Evolutionary conservation across 352 stramenopile species (phyloP), one percentile per base, ranked within the genome.

Genomic region (Lagenidium giganteum): DNA sequence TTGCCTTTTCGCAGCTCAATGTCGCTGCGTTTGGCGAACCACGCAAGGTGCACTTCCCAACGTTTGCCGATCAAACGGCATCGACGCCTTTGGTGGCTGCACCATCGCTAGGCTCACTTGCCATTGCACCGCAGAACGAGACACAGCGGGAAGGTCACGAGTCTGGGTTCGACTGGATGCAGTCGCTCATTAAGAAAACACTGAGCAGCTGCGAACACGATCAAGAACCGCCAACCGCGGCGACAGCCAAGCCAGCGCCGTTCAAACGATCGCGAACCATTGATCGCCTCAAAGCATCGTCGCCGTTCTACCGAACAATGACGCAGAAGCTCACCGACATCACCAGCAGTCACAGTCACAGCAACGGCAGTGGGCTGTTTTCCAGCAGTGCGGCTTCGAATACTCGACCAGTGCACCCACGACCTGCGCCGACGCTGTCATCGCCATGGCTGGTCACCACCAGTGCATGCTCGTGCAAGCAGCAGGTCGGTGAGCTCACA

Each of bases 181-280:
- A 61, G 36, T 42, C 57, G 30, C 33, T 65, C n/a, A 33, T 62
- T 16, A 59, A 61, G 37, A 58, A 21, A 5, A 42, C 61, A 8
- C 45, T 51, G 23, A 47, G n/a, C n/a, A n/a, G n/a, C 53, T 6
- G 6, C 50, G 18, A 29, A 20, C 3, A 40, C 51, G 6, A 57
- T 59, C 17, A 56, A 47, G 26, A 57, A 57, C 14, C 37, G 35
- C 16, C 34, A 57, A 13, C 35, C n/a, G 30, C 42, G 31, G 25
- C 24, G 14, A 40, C 27, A 5, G 31, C 36, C 8, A 21, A 31
- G 6, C 23, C 51, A 0, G 54, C 61, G 1, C 47, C 56, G 5
- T 73, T 77, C 46, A 62, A 56, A 27, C 61, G 65, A 2, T 72
- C 65, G 21, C 58, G 55, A 23, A 77, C 65, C n/a, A 59, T 70